These are phyloP conservation scores for Sporothrix variecibatus DNA, from an alignment of 2,329 filamentous ascomycete species.

Conservation along the genomic window DNA sequence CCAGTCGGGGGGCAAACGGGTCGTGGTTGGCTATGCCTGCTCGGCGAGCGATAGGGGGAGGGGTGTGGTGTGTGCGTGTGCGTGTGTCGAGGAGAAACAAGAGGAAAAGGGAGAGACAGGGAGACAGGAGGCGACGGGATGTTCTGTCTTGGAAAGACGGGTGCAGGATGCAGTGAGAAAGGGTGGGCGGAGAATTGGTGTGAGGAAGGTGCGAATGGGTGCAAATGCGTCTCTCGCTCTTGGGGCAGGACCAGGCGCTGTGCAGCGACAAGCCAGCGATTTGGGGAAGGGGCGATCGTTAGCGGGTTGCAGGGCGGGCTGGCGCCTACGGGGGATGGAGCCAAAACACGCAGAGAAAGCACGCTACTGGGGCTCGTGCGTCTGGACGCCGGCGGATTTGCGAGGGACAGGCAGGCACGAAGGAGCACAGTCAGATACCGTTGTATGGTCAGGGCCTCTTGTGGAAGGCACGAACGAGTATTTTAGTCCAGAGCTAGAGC, in stretches of 20 bases:
- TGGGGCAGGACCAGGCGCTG: not conserved
- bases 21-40: slow-evolving; percentile 23
- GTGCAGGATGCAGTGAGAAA: slow-evolving; percentile 18
- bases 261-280: slow-evolving; percentile 4
- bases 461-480: not conserved
- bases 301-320: slow-evolving; percentile 16
- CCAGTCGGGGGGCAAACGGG: slow-evolving; percentile 17
- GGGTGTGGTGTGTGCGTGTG: slow-evolving; percentile 7
- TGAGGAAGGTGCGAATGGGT: not conserved
- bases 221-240: slow-evolving; percentile 1
- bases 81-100: slow-evolving; percentile 18
- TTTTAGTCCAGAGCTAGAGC: not conserved
- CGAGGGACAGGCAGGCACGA: not conserved
- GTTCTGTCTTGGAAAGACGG: slow-evolving; percentile 18
- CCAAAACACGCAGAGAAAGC: slow-evolving; percentile 8
- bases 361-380: slow-evolving; percentile 5
- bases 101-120: slow-evolving; percentile 12
- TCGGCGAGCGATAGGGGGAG: slow-evolving; percentile 5
- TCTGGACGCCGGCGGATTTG: not conserved
- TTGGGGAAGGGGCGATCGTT: slow-evolving; percentile 25
- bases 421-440: not conserved
- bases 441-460: not conserved
- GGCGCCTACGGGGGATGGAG: slow-evolving; percentile 16
- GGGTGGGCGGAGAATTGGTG: slow-evolving; percentile 9
- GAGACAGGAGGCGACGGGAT: slow-evolving; percentile 10